phyloP scores from a whole-genome alignment of 441 rosid genomes.

The Pelargonium myrrhifolium region DNA sequence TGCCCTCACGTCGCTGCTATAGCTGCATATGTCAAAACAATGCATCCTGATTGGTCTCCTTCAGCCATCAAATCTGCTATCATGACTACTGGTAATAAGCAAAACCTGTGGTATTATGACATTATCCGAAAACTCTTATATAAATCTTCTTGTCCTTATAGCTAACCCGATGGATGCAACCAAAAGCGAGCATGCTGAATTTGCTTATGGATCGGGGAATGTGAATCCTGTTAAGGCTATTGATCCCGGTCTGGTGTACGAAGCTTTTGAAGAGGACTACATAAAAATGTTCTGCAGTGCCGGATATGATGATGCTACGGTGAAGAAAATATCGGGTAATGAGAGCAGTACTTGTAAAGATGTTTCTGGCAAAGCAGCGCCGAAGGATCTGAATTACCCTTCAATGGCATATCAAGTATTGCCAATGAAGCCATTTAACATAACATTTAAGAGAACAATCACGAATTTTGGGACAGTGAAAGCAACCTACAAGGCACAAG shows the following conservation, averaged over 20 bases:
- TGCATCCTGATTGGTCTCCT: constrained; percentile 46
- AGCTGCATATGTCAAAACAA: constrained; percentile 45
- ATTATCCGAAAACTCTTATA: too few relatives aligned
- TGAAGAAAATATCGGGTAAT: constrained; percentile 27
- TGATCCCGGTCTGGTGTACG: constrained; percentile 41
- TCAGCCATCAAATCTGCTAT: constrained; percentile 59
- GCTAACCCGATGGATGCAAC: constrained; percentile 34
- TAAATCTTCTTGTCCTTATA: not conserved
- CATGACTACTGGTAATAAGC: constrained; percentile 57
- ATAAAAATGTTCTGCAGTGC: constrained; percentile 27
- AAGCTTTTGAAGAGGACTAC: constrained; percentile 28
- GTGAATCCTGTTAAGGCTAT: constrained; percentile 30
- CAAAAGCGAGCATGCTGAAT: constrained; percentile 23
- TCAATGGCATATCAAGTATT: constrained; percentile 24
- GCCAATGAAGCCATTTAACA: not conserved
- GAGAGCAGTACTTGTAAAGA: constrained; percentile 18
- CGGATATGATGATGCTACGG: constrained; percentile 5
- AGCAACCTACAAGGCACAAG: constrained; percentile 30
- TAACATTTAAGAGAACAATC: constrained; percentile 32
- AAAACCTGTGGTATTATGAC: too few relatives aligned
- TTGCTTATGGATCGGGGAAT: constrained; percentile 43
- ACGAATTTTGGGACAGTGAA: constrained; percentile 35
- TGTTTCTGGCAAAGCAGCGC: constrained; percentile 3
- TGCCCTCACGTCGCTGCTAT: constrained; percentile 51
- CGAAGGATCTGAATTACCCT: constrained; percentile 40